phyloP scores from a whole-genome alignment of 768 basidiomycete species.

The Phallus indusiatus region DNA sequence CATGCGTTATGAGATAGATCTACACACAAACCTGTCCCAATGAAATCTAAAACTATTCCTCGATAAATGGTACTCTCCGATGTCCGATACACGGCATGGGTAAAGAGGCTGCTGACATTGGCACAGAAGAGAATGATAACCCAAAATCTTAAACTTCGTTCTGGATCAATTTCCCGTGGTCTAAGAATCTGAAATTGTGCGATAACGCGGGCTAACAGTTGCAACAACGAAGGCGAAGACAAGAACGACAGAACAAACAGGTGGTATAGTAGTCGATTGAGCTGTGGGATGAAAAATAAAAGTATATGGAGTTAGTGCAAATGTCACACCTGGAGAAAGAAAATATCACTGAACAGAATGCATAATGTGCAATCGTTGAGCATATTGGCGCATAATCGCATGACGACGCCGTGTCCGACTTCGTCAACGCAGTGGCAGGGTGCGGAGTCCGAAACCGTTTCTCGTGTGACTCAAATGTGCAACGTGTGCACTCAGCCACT shows the following conservation, averaged over 20 bases:
- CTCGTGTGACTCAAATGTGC: too few species aligned
- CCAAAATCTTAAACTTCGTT: conserved; percentile 61
- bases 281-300: conserved; percentile 27
- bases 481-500: too few species aligned
- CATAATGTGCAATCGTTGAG: conserved; percentile 62
- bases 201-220: conserved; percentile 42
- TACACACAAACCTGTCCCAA: conserved; percentile 54
- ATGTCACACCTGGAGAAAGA: conserved; percentile 9
- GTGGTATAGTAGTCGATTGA: conserved; percentile 64
- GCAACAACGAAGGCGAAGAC: conserved; percentile 56
- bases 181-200: conserved; percentile 59
- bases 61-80: conserved; percentile 38
- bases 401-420: conserved; percentile 11
- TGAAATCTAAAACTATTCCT: conserved; percentile 64
- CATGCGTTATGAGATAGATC: conserved; percentile 9
- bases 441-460: neutral
- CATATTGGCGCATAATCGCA: conserved; percentile 31
- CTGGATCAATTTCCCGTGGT: conserved; percentile 57
- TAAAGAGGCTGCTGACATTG: conserved; percentile 53
- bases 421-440: neutral
- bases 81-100: conserved; percentile 44
- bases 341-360: conserved; percentile 39
- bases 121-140: conserved; percentile 47
- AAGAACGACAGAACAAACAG: conserved; percentile 70
- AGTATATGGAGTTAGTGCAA: neutral